Evolutionary conservation across 768 basidiomycete genomes (phyloP).

Genomic region (Pleurotus tuoliensis): DNA sequence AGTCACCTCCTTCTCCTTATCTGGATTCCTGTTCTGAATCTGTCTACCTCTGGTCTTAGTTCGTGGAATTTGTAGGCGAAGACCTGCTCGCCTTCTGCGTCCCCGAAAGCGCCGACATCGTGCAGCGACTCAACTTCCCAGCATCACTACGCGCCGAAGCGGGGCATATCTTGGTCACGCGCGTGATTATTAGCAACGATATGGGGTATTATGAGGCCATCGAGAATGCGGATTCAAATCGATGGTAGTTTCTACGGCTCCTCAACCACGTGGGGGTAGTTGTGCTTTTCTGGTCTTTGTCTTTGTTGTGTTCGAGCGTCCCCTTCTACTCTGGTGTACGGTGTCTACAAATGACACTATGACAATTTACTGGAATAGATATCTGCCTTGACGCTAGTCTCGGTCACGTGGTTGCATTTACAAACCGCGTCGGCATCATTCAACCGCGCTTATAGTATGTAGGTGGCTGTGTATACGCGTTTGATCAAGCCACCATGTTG

Average conservation of each 20-base stretch:
- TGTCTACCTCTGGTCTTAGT: slow-evolving; percentile 32
- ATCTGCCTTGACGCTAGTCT: neutral
- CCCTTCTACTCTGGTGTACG: too few species aligned
- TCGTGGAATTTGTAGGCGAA: slow-evolving; percentile 47
- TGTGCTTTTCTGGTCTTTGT: too few species aligned
- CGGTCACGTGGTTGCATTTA: neutral
- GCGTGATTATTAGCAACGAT: slow-evolving; percentile 55
- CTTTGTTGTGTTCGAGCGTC: too few species aligned
- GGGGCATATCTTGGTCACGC: slow-evolving; percentile 46
- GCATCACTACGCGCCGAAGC: slow-evolving; percentile 38
- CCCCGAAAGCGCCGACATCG: slow-evolving; percentile 41
- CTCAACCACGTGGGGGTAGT: too few species aligned
- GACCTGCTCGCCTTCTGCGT: slow-evolving; percentile 59
- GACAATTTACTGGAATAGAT: too few species aligned
- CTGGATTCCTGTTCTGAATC: neutral
- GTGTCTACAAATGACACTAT: too few species aligned
- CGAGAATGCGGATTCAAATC: slow-evolving; percentile 33
- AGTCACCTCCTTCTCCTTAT: slow-evolving; percentile 14
- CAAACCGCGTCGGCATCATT: too few species aligned
- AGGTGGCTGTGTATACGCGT: neutral
- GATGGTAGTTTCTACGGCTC: slow-evolving; percentile 23
- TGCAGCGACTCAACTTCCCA: slow-evolving; percentile 49
- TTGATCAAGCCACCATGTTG: slow-evolving; percentile 46
- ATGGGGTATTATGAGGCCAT: slow-evolving; percentile 57
- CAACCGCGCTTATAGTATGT: neutral